A percentile compares a stretch with the other conserved stretches of the same genome.
phyloP scores from a whole-genome alignment of 108 stramenopile species.

The Fragilariopsis cylindrus region DNA sequence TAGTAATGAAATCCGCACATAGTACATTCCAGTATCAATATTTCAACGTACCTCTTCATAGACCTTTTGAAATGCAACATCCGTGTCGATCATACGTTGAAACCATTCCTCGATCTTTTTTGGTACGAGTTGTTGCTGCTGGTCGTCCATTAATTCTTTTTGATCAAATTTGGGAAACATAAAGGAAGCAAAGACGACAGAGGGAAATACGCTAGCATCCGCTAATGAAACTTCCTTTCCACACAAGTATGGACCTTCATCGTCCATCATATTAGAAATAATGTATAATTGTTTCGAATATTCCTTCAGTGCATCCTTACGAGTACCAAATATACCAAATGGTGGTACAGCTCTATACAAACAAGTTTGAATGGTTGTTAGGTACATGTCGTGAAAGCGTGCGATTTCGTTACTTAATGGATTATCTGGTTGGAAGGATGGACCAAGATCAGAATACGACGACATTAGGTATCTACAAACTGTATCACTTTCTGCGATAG shows the following conservation, averaged over 20 bases:
- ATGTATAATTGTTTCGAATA: constrained; percentile 69
- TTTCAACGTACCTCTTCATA: constrained; percentile 67
- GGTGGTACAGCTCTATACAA: constrained; percentile 89
- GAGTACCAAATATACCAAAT: constrained; percentile 74
- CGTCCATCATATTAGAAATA: constrained; percentile 68
- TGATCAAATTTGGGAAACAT: constrained; percentile 93
- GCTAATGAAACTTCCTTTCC: constrained; percentile 89
- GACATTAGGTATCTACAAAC: constrained; percentile 83
- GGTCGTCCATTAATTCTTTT: constrained; percentile 3
- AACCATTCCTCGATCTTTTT: constrained; percentile 67
- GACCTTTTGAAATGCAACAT: constrained; percentile 64
- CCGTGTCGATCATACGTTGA: constrained; percentile 56
- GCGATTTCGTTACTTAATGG: constrained; percentile 81
- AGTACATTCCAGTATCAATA: too few relatives aligned
- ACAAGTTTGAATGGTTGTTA: constrained; percentile 89
- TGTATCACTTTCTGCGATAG: constrained; percentile 87
- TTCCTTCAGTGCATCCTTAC: constrained; percentile 78
- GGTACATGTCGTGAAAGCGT: constrained; percentile 93
- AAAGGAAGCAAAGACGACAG: constrained; percentile 76
- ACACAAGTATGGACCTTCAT: constrained; percentile 69
- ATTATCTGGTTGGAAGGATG: constrained; percentile 85
- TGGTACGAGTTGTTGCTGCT: constrained; percentile 34
- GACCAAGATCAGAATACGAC: constrained; percentile 59
- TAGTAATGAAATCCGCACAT: too few relatives aligned
- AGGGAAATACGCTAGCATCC: constrained; percentile 92